Percentiles rank a stretch among this genome's conserved stretches.
Evolutionary conservation across 352 stramenopile genomes (phyloP).

Genomic region (Plasmopara halstedii): DNA sequence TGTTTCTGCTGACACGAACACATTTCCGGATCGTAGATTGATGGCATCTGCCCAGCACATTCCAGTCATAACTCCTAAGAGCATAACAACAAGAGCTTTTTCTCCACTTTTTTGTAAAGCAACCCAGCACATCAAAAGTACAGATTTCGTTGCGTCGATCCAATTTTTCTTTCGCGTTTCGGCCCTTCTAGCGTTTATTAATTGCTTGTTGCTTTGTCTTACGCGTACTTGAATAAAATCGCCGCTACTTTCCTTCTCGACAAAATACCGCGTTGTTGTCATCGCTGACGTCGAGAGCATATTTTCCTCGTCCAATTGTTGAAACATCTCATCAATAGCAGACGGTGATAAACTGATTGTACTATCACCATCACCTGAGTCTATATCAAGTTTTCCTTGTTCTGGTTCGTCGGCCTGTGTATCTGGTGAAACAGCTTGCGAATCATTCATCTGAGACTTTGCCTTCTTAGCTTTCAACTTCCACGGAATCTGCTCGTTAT

Average conservation of each 20-base stretch:
- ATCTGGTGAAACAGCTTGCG: slow-evolving; percentile 10
- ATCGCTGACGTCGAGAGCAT: background rate
- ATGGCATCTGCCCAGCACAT: slow-evolving; percentile 64
- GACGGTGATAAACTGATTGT: slow-evolving; percentile 8
- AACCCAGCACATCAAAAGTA: slow-evolving; percentile 8
- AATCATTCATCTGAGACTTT: slow-evolving; percentile 10
- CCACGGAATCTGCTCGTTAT: slow-evolving; percentile 6
- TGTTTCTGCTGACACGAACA: background rate
- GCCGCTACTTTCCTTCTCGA: slow-evolving; percentile 54
- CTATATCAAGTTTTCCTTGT: background rate
- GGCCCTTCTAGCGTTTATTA: background rate
- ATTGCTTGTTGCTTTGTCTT: slow-evolving; percentile 4
- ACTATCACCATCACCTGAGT: slow-evolving; percentile 7
- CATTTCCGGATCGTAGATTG: slow-evolving; percentile 26
- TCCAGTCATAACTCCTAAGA: slow-evolving; percentile 42
- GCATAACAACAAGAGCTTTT: slow-evolving; percentile 34
- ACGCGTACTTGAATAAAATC: slow-evolving; percentile 47
- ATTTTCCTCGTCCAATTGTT: slow-evolving; percentile 10
- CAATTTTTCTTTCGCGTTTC: slow-evolving; percentile 10
- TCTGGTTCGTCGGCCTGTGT: slow-evolving; percentile 5
- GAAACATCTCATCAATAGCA: slow-evolving; percentile 24
- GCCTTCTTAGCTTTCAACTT: slow-evolving; percentile 9
- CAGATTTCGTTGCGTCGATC: background rate
- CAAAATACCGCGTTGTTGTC: slow-evolving; percentile 22
- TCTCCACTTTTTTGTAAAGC: slow-evolving; percentile 26